Evolutionary conservation across 148 eudicot species (phyloP).

Genomic region (Dianthus caryophyllus): DNA sequence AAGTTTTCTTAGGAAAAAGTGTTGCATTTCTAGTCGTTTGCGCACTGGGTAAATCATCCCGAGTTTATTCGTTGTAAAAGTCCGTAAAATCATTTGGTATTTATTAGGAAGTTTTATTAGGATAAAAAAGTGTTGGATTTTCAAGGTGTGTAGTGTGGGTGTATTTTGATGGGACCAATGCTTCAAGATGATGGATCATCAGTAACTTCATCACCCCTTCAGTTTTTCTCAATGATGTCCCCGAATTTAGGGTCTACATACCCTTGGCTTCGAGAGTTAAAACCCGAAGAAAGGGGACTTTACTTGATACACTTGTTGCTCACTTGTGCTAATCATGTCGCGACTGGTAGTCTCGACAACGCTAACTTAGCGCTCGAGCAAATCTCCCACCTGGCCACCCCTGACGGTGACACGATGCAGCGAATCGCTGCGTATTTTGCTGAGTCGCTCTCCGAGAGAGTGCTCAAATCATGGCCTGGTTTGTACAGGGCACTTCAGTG

Average conservation of each 20-base stretch:
- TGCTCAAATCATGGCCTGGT: constrained; percentile 82
- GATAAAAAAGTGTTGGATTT: not conserved
- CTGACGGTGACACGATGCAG: constrained; percentile 96
- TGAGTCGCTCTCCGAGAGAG: constrained; percentile 78
- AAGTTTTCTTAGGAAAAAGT: constrained; percentile 3
- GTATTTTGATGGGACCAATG: constrained; percentile 43
- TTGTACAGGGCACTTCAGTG: constrained; percentile 69
- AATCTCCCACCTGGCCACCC: constrained; percentile 75
- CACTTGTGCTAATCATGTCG: constrained; percentile 86
- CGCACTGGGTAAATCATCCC: too few species aligned
- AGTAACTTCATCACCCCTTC: constrained; percentile 74
- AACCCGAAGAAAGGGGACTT: constrained; percentile 86
- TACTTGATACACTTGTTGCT: constrained; percentile 81
- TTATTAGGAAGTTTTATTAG: not conserved
- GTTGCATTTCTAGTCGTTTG: too few species aligned
- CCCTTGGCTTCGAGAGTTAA: constrained; percentile 81
- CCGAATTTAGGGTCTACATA: constrained; percentile 57
- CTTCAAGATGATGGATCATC: constrained; percentile 87
- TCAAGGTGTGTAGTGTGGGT: not conserved
- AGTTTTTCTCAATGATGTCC: constrained; percentile 56
- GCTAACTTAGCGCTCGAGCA: constrained; percentile 81
- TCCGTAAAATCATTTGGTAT: too few species aligned
- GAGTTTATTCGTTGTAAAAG: too few species aligned
- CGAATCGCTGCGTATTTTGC: constrained; percentile 88
- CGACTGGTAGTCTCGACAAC: constrained; percentile 61